Evolutionary conservation across 331 rosid species (phyloP).

Genomic region (Phaseolus coccineus): DNA sequence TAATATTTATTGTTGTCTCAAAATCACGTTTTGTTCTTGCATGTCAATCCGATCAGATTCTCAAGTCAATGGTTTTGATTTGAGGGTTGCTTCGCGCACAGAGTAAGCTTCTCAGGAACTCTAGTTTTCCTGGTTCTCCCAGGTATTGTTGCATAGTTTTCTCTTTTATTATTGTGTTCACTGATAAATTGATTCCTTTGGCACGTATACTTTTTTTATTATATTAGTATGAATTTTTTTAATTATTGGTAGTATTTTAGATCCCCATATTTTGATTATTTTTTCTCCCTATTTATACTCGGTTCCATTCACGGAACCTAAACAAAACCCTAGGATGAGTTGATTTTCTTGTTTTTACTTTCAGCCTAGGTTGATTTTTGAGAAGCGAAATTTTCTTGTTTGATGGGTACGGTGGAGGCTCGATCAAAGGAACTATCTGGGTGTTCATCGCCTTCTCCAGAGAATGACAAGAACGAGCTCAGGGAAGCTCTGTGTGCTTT

Average conservation of each 20-base stretch:
- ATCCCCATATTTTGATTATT: slow-evolving; percentile 6
- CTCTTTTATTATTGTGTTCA: neutral
- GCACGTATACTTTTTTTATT: neutral
- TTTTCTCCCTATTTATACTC: neutral
- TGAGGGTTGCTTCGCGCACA: slow-evolving; percentile 37
- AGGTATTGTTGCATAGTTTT: slow-evolving; percentile 39
- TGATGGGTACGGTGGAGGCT: slow-evolving; percentile 64
- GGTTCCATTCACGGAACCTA: slow-evolving; percentile 11
- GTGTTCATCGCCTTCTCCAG: slow-evolving; percentile 48
- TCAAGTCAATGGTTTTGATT: slow-evolving; percentile 35
- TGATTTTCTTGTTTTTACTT: slow-evolving; percentile 40
- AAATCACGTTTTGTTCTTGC: slow-evolving; percentile 31
- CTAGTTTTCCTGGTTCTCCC: slow-evolving; percentile 43
- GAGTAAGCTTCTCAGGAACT: slow-evolving; percentile 41
- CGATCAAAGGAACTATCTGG: slow-evolving; percentile 54
- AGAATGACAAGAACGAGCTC: slow-evolving; percentile 47
- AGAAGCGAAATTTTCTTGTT: neutral
- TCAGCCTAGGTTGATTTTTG: slow-evolving; percentile 43
- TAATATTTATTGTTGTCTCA: neutral
- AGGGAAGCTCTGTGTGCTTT: slow-evolving; percentile 46
- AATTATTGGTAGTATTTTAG: slow-evolving; percentile 40
- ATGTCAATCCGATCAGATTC: slow-evolving; percentile 31
- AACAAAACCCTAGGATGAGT: slow-evolving; percentile 53
- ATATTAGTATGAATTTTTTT: neutral
- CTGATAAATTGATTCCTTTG: neutral